phyloP scores from a whole-genome alignment of 176 grass and related monocot genomes.

The Oryza officinalis region DNA sequence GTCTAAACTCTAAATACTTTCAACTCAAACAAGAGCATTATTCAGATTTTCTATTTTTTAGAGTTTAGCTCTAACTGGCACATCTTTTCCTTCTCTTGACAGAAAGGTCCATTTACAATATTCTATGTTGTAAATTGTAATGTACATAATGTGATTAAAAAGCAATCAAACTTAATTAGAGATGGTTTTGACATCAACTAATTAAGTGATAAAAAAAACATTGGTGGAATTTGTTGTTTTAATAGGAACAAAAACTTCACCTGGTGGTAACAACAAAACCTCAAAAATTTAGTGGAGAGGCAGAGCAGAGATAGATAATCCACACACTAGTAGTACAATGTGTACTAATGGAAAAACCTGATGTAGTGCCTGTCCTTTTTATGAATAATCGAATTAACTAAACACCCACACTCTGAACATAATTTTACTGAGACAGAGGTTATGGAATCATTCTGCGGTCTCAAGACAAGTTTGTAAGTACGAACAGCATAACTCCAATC shows the following conservation, averaged over 20 bases:
- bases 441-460: neutral
- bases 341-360: slow-evolving; percentile 1
- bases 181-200: neutral
- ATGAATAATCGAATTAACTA: neutral
- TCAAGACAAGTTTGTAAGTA: slow-evolving; percentile 16
- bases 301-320: neutral
- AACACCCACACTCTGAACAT: neutral
- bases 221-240: neutral
- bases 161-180: neutral
- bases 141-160: neutral
- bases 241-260: neutral
- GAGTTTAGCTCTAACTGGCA: neutral
- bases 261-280: neutral
- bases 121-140: neutral
- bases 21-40: too few relatives aligned
- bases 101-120: neutral
- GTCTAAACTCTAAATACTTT: too few relatives aligned
- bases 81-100: neutral
- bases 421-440: neutral
- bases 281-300: neutral
- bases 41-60: neutral
- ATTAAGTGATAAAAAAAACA: neutral
- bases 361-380: neutral
- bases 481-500: neutral
- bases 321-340: neutral